These are phyloP conservation scores for Nothomitra cinnamomea DNA, from an alignment of 2,329 filamentous ascomycete genomes.

Conservation along the genomic window DNA sequence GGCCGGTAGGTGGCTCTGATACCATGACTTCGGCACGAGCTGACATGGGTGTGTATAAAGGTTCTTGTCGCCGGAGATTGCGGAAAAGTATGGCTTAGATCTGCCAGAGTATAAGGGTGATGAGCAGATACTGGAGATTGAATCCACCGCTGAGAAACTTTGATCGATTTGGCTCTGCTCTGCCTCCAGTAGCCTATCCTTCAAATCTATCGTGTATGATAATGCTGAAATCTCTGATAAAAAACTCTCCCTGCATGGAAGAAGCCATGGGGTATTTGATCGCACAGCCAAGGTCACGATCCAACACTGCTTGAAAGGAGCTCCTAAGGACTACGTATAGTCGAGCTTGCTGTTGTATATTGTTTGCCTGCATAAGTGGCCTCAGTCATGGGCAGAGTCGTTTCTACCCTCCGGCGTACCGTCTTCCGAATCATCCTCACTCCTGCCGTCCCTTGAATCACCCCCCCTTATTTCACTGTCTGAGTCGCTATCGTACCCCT, in stretches of 20 bases:
- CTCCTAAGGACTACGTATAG: no score
- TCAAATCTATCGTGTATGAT: no score
- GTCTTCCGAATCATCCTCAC: constrained; percentile 10
- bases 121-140: constrained; percentile 76
- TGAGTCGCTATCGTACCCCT: constrained; percentile 22
- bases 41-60: constrained; percentile 24
- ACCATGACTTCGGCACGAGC: constrained; percentile 2
- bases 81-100: constrained; percentile 73
- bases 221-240: no score
- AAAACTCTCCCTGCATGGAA: no score
- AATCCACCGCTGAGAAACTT: constrained; percentile 32
- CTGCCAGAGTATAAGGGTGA: constrained; percentile 68
- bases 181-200: no score
- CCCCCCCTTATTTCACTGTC: constrained; percentile 17
- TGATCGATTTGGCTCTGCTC: constrained; percentile 18
- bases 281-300: no score
- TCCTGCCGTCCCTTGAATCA: constrained; percentile 10
- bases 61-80: constrained; percentile 63
- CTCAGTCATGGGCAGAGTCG: neutral
- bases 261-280: no score
- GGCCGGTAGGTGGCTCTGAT: constrained; percentile 41
- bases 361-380: no score
- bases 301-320: no score
- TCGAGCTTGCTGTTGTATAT: no score
- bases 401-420: neutral